phyloP scores from a whole-genome alignment of 495 filamentous ascomycete species.

The Penicillium coffeae region DNA sequence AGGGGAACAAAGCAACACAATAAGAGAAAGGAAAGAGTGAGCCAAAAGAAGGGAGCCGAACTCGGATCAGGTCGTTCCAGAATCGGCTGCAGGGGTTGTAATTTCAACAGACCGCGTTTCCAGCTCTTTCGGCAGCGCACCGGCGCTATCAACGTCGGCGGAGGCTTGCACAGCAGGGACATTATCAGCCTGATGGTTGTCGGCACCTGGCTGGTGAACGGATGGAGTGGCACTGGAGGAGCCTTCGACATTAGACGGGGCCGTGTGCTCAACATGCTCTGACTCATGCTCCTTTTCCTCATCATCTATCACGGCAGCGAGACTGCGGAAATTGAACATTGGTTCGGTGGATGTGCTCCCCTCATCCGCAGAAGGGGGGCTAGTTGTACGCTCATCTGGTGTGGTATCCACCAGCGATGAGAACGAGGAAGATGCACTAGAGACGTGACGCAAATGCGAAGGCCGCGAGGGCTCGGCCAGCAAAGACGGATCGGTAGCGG shows the following conservation, averaged over 20 bases:
- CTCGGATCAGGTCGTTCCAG: conserved; percentile 28
- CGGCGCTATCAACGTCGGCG: conserved; percentile 11
- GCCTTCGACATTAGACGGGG: conserved; percentile 18
- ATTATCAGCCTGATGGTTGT: conserved; percentile 4
- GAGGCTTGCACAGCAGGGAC: conserved; percentile 8
- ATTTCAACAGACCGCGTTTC: conserved; percentile 41
- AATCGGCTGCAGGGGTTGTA: conserved; percentile 16
- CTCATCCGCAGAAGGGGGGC: conserved; percentile 36
- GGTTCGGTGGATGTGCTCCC: conserved; percentile 61
- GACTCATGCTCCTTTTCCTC: conserved; percentile 51
- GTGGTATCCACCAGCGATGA: conserved; percentile 69
- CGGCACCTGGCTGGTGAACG: conserved; percentile 13
- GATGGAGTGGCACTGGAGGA: conserved; percentile 22
- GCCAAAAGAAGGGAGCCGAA: not conserved
- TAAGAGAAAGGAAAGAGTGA: conserved; percentile 2
- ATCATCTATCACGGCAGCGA: conserved; percentile 78
- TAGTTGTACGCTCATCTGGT: conserved; percentile 45
- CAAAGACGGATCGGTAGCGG: conserved; percentile 17
- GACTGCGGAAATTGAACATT: conserved; percentile 87
- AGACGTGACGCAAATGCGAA: conserved; percentile 74
- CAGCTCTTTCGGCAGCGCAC: conserved; percentile 32
- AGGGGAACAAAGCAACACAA: not conserved
- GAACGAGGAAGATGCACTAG: conserved; percentile 74
- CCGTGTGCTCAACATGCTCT: conserved; percentile 42
- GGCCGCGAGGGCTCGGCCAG: conserved; percentile 43